A percentile compares a stretch with the other conserved stretches of the same genome.
Evolutionary conservation across 108 stramenopile genomes (phyloP).

Genomic region (Pinguiococcus pyrenoidosus): DNA sequence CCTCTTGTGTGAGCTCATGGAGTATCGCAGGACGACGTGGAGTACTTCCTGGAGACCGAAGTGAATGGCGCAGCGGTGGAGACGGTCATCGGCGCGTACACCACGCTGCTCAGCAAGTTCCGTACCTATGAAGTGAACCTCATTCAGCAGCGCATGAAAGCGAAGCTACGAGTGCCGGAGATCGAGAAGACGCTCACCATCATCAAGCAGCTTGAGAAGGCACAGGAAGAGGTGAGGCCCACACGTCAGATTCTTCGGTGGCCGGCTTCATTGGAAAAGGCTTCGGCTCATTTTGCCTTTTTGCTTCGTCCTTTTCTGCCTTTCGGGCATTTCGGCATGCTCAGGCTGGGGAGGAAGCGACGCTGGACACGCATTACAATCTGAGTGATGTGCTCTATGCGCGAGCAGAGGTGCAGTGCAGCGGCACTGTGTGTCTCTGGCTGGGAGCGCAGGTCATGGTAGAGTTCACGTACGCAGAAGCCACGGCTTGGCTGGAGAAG

Average conservation of each 20-base stretch:
- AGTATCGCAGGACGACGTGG: too few relatives aligned
- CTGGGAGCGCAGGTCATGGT: constrained; percentile 89
- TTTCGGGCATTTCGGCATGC: too few relatives aligned
- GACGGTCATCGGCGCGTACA: constrained; percentile 68
- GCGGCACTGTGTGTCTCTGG: constrained; percentile 82
- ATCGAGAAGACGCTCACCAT: constrained; percentile 65
- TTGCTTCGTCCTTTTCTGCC: too few relatives aligned
- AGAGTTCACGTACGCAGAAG: constrained; percentile 83
- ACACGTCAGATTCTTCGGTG: too few relatives aligned
- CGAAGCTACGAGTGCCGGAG: constrained; percentile 67
- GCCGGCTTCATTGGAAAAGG: too few relatives aligned
- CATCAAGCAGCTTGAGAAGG: constrained; percentile 49
- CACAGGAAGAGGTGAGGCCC: constrained; percentile 47
- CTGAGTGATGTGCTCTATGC: constrained; percentile 71
- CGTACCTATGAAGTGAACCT: constrained; percentile 57
- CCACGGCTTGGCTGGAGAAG: too few relatives aligned
- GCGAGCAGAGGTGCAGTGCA: constrained; percentile 55
- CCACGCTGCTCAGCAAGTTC: constrained; percentile 66
- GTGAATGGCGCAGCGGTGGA: constrained; percentile 42
- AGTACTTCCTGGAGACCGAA: too few relatives aligned
- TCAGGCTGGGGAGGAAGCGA: constrained; percentile 38
- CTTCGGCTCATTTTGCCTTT: too few relatives aligned
- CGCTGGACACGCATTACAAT: constrained; percentile 59
- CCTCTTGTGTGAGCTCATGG: too few relatives aligned
- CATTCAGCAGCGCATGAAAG: constrained; percentile 47